Evolutionary conservation across 257 asterid genomes (phyloP), one percentile per base, ranked within the genome.

Genomic region (Nicotiana noctiflora): DNA sequence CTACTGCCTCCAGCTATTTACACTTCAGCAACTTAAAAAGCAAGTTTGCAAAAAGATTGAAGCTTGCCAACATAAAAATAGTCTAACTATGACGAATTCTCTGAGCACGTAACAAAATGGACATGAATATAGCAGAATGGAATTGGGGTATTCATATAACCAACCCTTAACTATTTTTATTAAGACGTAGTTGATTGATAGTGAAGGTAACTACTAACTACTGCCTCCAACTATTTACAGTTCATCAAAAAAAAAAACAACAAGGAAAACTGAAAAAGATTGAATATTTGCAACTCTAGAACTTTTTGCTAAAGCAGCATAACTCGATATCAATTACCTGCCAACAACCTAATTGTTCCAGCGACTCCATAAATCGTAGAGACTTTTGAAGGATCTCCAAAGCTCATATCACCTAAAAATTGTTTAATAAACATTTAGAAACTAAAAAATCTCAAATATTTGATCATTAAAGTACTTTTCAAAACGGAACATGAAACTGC

Each of bases 301-400:
- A 70, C 77, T 70, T n/a, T 68, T 19, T 19, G 8, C 5, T 18
- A 67, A 37, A 37, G 55, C 29, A 37, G 37, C 34, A 31, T 31
- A 18, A 18, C 29, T 10, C 31, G n/a, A 37, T 34, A 67, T 37
- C 60, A 81, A 82, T 74, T 88, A 95, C 99, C 99, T 85, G 99
- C 90, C 59, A 96, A 94, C 89, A 96, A 87, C 90, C 94, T 92
- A 82, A 96, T 94, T 79, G 95, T 94, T 86, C 99, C 99, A 77
- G 86, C 99, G 31, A 96, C 90, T 70, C 99, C 99, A 82, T 90
- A 91, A 79, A 95, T 88, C 40, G 88, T 91, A 67, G 96, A 90
- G 44, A 88, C 89, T 86, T 91, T 94, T 46, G 79, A 78, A 68
- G 93, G 91, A 82, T 81, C 82, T 82, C 85, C 97, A 76, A 87